Evolutionary conservation across 371 early-diverging fungal species (phyloP).

Genomic region (Lichtheimia ramosa): DNA sequence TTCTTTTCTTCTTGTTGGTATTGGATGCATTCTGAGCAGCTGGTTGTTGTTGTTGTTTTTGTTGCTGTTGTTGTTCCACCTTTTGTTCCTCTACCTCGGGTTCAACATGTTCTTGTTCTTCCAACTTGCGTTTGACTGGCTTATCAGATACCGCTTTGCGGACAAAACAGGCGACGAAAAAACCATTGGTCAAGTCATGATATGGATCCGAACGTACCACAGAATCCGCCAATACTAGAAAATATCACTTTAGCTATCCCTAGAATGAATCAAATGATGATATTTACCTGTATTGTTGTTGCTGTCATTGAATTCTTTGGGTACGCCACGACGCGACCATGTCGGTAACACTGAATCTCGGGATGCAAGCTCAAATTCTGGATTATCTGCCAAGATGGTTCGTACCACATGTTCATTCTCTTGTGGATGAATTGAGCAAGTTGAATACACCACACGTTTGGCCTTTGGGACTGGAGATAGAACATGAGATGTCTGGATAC

Average conservation of each 20-base stretch:
- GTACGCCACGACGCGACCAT: constrained; percentile 75
- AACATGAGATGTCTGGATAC: background rate
- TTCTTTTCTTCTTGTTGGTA: constrained; percentile 6
- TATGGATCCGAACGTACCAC: constrained; percentile 71
- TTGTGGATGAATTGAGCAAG: constrained; percentile 91
- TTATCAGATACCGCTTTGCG: constrained; percentile 28
- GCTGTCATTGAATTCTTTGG: constrained; percentile 31
- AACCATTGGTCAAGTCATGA: constrained; percentile 78
- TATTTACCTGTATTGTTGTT: background rate
- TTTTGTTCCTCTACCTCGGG: background rate
- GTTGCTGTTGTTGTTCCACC: background rate
- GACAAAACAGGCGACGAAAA: constrained; percentile 84
- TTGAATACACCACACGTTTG: constrained; percentile 90
- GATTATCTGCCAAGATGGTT: constrained; percentile 49
- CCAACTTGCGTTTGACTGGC: background rate
- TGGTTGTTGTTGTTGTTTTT: background rate
- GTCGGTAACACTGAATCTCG: constrained; percentile 66
- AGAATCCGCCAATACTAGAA: constrained; percentile 50
- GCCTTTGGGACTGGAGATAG: constrained; percentile 63
- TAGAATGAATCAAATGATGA: background rate
- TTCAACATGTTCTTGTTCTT: background rate
- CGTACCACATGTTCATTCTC: constrained; percentile 97
- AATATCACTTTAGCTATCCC: background rate
- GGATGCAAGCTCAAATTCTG: constrained; percentile 59
- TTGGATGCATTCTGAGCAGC: background rate